Percentiles rank a stretch among this genome's conserved stretches.
phyloP scores from a whole-genome alignment of 441 rosid genomes.

The Corymbia calophylla region DNA sequence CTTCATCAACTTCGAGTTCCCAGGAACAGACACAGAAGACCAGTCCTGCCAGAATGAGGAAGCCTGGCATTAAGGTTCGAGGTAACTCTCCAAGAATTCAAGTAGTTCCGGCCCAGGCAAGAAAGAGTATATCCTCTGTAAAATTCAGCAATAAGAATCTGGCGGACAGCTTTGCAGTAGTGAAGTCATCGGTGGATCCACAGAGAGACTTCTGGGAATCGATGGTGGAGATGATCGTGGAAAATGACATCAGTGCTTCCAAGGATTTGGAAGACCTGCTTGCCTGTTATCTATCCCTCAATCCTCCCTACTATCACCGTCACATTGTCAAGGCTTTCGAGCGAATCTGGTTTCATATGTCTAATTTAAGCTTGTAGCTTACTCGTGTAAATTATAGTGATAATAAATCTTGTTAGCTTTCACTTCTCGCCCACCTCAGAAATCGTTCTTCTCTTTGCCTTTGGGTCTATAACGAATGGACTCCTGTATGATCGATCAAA shows the following conservation, averaged over 20 bases:
- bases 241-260: background rate
- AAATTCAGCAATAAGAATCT: background rate
- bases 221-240: constrained; percentile 7
- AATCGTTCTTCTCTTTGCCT: background rate
- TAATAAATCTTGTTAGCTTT: background rate
- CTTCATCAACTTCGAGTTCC: background rate
- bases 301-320: background rate
- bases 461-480: background rate
- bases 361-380: background rate
- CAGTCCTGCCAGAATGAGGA: background rate
- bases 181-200: constrained; percentile 7
- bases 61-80: background rate
- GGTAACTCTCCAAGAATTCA: background rate
- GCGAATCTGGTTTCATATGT: constrained; percentile 1
- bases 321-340: constrained; percentile 2
- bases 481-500: background rate
- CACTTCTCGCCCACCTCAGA: background rate
- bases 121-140: background rate
- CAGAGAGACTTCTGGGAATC: constrained; percentile 4
- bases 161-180: background rate
- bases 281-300: constrained; percentile 8
- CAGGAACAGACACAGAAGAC: background rate
- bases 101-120: background rate
- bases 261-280: constrained; percentile 9
- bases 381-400: background rate